Conservation (phyloP, 2,329 filamentous ascomycete genomes). For the Monascus ruber region DNA sequence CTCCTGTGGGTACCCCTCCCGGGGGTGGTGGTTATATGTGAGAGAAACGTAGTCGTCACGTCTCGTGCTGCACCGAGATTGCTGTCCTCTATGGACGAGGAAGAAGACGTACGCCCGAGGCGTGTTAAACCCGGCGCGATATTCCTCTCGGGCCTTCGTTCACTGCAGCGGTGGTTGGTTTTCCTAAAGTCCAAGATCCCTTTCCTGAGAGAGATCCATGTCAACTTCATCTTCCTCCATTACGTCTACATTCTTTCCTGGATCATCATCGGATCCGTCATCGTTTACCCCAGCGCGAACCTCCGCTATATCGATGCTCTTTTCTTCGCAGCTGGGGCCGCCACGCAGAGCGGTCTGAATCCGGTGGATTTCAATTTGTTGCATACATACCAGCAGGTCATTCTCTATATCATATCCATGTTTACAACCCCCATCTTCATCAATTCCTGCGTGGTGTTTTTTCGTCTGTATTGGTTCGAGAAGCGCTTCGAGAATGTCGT, state of each 20-base stretch:
- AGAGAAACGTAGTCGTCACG: too few species aligned
- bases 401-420: conserved; percentile 61
- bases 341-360: conserved; percentile 90
- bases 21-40: too few species aligned
- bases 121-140: conserved; percentile 6
- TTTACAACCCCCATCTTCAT: conserved; percentile 74
- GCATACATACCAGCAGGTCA: conserved; percentile 61
- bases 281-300: conserved; percentile 56
- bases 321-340: conserved; percentile 73
- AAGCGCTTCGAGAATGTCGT: conserved; percentile 84
- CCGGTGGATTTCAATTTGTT: conserved; percentile 56
- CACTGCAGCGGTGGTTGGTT: conserved; percentile 4
- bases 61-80: too few species aligned
- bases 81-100: not conserved
- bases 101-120: not conserved
- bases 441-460: conserved; percentile 75
- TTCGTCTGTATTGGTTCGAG: conserved; percentile 96
- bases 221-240: conserved; percentile 38
- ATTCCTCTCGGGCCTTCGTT: conserved; percentile 19
- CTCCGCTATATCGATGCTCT: conserved; percentile 76
- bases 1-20: too few species aligned
- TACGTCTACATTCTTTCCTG: conserved; percentile 70
- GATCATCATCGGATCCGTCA: conserved; percentile 61
- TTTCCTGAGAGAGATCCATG: conserved; percentile 22
- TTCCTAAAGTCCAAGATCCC: conserved; percentile 25